These are phyloP conservation scores for Xylariaceae sp. DNA, from an alignment of 2,329 filamentous ascomycete species.

Conservation along the genomic window DNA sequence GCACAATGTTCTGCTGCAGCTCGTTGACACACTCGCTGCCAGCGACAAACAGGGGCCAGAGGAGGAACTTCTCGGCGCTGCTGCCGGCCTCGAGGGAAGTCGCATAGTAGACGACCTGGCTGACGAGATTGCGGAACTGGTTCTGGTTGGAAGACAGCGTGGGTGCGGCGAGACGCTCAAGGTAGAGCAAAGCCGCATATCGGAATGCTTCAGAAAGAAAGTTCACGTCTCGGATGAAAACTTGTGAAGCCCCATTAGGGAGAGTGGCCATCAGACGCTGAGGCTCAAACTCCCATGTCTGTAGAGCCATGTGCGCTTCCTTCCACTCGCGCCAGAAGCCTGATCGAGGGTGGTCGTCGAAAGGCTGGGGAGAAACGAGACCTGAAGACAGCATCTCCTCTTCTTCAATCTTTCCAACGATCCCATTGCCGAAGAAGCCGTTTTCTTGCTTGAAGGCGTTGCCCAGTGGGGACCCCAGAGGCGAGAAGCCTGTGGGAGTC, in stretches of 20 bases:
- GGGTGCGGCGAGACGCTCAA: conserved; percentile 79
- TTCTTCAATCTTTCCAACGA: conserved; percentile 52
- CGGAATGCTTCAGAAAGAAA: conserved; percentile 89
- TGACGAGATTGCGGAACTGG: conserved; percentile 79
- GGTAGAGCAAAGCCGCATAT: conserved; percentile 83
- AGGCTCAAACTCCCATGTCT: conserved; percentile 74
- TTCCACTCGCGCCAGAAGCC: conserved; percentile 87
- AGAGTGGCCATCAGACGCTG: conserved; percentile 48
- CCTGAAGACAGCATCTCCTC: conserved; percentile 47
- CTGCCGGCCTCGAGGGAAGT: conserved; percentile 69
- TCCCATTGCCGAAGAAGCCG: conserved; percentile 59
- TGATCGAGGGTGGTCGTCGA: conserved; percentile 55
- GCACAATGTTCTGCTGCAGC: conserved; percentile 72
- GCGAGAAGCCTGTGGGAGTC: conserved; percentile 32
- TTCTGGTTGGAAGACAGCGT: conserved; percentile 66
- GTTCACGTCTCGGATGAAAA: conserved; percentile 68
- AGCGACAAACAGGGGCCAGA: conserved; percentile 90
- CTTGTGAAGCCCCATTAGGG: conserved; percentile 47
- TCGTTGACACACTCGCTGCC: conserved; percentile 86
- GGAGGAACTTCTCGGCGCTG: conserved; percentile 77
- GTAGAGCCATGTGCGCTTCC: conserved; percentile 69
- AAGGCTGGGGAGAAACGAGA: conserved; percentile 36
- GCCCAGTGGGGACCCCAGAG: conserved; percentile 39
- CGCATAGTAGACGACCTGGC: conserved; percentile 78
- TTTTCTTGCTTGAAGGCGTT: conserved; percentile 39